These are phyloP conservation scores for Epithele typhae DNA, from an alignment of 768 basidiomycete genomes.

Conservation along the genomic window DNA sequence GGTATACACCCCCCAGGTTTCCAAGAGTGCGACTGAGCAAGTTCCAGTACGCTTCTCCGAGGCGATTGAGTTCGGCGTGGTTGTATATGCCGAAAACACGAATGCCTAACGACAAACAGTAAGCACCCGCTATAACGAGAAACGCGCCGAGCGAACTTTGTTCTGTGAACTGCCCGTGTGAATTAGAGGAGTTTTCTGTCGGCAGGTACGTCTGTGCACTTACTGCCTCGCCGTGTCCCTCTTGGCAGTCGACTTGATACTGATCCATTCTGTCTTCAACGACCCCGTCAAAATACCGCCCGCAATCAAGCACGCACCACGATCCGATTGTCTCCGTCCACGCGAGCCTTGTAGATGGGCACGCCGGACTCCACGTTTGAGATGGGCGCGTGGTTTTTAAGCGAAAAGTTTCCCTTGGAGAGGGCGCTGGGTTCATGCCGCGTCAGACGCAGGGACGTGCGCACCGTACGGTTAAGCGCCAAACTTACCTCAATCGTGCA, in stretches of 20 bases:
- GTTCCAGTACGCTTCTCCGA: no score
- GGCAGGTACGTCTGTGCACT: no score
- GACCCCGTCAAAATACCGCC: no score
- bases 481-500: slow-evolving; percentile 60
- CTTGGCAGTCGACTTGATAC: no score
- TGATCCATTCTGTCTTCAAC: no score
- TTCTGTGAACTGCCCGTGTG: no score
- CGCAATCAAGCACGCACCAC: slow-evolving; percentile 19
- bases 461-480: not conserved
- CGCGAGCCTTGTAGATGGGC: slow-evolving; percentile 66
- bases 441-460: not conserved
- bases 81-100: slow-evolving; percentile 47
- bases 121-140: no score
- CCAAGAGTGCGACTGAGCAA: no score
- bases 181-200: no score
- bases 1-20: no score
- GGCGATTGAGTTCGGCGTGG: slow-evolving; percentile 36
- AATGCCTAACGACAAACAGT: slow-evolving; percentile 18
- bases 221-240: no score
- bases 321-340: slow-evolving; percentile 34
- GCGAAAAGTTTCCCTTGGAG: slow-evolving; percentile 64
- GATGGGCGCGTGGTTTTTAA: slow-evolving; percentile 60
- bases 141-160: no score
- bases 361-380: slow-evolving; percentile 39
- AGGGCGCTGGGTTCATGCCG: slow-evolving; percentile 49